Evolutionary conservation across 2,329 filamentous ascomycete genomes (phyloP).

Genomic region (Apiospora pterosperma): DNA sequence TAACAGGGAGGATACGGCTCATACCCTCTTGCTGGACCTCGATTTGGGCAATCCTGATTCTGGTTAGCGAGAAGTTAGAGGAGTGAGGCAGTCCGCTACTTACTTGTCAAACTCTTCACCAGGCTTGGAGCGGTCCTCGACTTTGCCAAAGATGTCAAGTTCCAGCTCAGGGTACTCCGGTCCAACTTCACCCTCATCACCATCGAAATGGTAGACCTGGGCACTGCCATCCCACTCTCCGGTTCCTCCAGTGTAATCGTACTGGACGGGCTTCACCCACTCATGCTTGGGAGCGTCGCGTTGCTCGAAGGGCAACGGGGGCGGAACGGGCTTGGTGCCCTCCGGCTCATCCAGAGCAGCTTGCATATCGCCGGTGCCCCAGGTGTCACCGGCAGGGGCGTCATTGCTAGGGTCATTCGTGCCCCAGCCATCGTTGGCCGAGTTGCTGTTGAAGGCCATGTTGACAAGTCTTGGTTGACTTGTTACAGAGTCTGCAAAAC

Average conservation of each 20-base stretch:
- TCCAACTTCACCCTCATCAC: conserved; percentile 82
- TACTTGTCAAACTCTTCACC: conserved; percentile 65
- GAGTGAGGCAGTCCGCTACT: conserved; percentile 22
- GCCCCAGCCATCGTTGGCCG: conserved; percentile 3
- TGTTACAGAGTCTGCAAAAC: background rate
- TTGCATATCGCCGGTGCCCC: conserved; percentile 20
- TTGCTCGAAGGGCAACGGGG: conserved; percentile 6
- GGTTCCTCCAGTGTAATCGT: conserved; percentile 43
- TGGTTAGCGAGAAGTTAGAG: conserved; percentile 6
- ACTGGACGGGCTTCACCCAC: conserved; percentile 44
- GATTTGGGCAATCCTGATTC: conserved; percentile 49
- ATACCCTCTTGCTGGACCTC: conserved; percentile 56
- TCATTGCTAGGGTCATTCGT: background rate
- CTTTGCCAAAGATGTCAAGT: conserved; percentile 66
- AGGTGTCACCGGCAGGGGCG: background rate
- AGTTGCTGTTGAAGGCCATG: background rate
- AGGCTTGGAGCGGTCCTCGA: conserved; percentile 41
- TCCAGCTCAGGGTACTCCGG: conserved; percentile 70
- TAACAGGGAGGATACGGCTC: conserved; percentile 45
- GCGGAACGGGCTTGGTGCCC: conserved; percentile 8
- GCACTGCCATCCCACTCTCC: conserved; percentile 51
- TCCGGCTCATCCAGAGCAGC: conserved; percentile 24
- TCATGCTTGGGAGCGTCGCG: conserved; percentile 22
- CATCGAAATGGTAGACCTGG: conserved; percentile 77
- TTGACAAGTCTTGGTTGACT: background rate